Evolutionary conservation across 2,329 filamentous ascomycete species (phyloP).

Genomic region (Thelonectria rubi): DNA sequence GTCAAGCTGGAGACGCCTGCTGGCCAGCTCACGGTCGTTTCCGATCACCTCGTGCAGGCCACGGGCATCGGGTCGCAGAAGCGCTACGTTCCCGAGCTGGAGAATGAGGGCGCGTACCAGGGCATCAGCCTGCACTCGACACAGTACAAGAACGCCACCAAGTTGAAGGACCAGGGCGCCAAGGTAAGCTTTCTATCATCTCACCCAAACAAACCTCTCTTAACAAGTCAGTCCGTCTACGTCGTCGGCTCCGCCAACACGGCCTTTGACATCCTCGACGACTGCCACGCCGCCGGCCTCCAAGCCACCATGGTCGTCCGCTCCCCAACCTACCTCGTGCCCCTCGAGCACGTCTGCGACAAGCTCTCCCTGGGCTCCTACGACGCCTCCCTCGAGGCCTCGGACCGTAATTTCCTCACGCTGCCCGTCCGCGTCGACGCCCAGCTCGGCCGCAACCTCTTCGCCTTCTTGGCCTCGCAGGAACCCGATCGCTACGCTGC

Average conservation of each 20-base stretch:
- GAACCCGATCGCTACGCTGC: slow-evolving; percentile 25
- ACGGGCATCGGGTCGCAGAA: slow-evolving; percentile 30
- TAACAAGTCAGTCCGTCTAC: slow-evolving; percentile 24
- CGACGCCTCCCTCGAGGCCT: slow-evolving; percentile 12
- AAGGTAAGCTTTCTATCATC: slow-evolving; percentile 12
- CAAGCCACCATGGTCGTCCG: slow-evolving; percentile 18
- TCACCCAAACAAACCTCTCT: background rate
- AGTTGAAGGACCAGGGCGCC: slow-evolving; percentile 6
- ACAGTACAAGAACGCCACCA: slow-evolving; percentile 13
- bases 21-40: background rate
- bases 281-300: slow-evolving; percentile 20
- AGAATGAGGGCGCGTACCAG: slow-evolving; percentile 10
- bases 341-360: slow-evolving; percentile 23
- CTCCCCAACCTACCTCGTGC: slow-evolving; percentile 32
- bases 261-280: slow-evolving; percentile 27
- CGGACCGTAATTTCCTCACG: slow-evolving; percentile 24
- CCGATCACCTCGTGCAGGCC: slow-evolving; percentile 29
- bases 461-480: slow-evolving; percentile 16
- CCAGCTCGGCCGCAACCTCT: slow-evolving; percentile 17
- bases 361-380: slow-evolving; percentile 21
- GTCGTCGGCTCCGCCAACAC: slow-evolving; percentile 32
- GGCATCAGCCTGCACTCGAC: slow-evolving; percentile 27
- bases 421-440: slow-evolving; percentile 15
- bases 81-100: slow-evolving; percentile 9
- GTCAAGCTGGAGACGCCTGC: slow-evolving; percentile 8